phyloP scores from a whole-genome alignment of 495 filamentous ascomycete species.

The Penicillium maclennaniae region DNA sequence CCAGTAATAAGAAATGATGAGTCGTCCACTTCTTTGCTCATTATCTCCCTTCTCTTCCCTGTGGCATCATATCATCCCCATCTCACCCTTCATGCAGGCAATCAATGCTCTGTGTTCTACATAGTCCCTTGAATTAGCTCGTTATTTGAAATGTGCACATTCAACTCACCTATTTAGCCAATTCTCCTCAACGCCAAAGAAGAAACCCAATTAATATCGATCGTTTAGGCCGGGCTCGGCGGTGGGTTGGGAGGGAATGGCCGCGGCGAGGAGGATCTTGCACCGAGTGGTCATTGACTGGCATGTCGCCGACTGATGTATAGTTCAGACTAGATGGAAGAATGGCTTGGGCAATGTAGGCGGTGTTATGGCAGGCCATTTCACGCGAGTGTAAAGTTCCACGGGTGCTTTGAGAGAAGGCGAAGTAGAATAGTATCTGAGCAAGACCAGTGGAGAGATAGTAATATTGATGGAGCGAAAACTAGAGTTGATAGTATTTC shows the following conservation, averaged over 20 bases:
- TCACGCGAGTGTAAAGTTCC: not conserved
- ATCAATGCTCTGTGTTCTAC: slow-evolving; percentile 4
- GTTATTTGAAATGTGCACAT: not conserved
- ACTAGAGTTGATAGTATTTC: not conserved
- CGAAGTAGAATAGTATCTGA: not conserved
- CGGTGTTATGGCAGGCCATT: slow-evolving; percentile 6
- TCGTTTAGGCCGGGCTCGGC: slow-evolving; percentile 37
- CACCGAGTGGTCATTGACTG: slow-evolving; percentile 22
- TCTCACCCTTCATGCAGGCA: not conserved
- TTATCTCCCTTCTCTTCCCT: not conserved
- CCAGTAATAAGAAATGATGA: not conserved
- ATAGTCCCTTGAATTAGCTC: not conserved
- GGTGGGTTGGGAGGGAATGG: slow-evolving; percentile 44
- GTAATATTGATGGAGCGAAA: not conserved
- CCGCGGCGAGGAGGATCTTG: slow-evolving; percentile 37
- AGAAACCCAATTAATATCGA: not conserved
- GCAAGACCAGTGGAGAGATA: not conserved
- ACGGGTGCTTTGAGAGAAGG: not conserved
- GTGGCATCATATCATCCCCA: slow-evolving; percentile 2
- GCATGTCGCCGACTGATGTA: slow-evolving; percentile 5
- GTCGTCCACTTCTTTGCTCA: not conserved
- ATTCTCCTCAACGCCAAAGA: slow-evolving; percentile 19
- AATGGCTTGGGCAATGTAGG: not conserved
- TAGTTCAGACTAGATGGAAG: not conserved
- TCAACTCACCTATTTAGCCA: slow-evolving; percentile 16